Base-by-base conservation (phyloP, 1,284 basidiomycete genomes). In the Cerrena zonata region DNA sequence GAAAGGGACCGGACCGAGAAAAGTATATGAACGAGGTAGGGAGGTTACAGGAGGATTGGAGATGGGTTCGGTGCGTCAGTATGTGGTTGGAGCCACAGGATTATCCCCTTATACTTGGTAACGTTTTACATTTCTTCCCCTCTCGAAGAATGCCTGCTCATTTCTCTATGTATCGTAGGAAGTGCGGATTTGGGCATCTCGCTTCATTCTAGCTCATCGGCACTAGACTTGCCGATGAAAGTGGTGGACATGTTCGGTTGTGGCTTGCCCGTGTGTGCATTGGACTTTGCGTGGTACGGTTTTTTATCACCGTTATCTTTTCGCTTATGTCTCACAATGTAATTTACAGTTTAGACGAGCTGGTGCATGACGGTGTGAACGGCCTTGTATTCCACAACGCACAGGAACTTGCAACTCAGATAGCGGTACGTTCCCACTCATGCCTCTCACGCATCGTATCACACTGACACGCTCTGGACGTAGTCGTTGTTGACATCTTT, bases 241-340 rank as follows among this genome's bases (percentile, higher is more conserved):
- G 86, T 99, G 7, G 94, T 99, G 2, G 96, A 99, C 67, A 98
- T 99, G 96, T 96, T 99, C 68, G 96, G 96, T 0, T 98, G 94
- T 58, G 87, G 84, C 2, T 72, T 97, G 47, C 94, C 94, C 0
- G 96, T 98, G 3, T 89, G 94, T 56, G 94, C 96, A 0, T 75
- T 94, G 5, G 77, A 86, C 40, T 99, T 97, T 64, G 72, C 76
- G 36, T 96, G 89, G 91, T 92, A 56, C 27, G 82, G 58, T 25
- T n/a, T 42, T 38, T 43, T 46, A 13, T 23, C 41, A 5, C 15
- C 50, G 25, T 27, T 41, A 26, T 26, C 19, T 15, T 23, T 36
- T 22, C 40, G 30, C 19, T 49, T 43, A 7, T 27, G 4, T 39
- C 36, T 45, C 36, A 19, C 36, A 53, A 26, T 3, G 18, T 11